Conservation (phyloP, 352 stramenopile species). For the Globisporangium nodosum region DNA sequence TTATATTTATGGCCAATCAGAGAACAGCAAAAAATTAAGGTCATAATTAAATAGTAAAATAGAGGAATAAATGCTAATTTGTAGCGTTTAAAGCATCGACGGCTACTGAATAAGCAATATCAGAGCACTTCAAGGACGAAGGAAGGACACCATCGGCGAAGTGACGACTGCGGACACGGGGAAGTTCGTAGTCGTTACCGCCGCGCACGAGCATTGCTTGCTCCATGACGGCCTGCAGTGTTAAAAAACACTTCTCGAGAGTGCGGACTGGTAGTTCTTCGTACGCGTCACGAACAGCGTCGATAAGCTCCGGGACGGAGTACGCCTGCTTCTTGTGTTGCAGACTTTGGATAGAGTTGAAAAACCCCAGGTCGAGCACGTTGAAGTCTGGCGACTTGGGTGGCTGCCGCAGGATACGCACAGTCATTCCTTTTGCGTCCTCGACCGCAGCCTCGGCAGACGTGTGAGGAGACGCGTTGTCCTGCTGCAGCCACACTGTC, state of each 20-base stretch:
- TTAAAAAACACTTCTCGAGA: constrained; percentile 2
- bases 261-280: neutral
- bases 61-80: neutral
- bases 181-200: neutral
- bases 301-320: neutral
- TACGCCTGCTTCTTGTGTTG: neutral
- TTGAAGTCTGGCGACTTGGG: neutral
- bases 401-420: neutral
- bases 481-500: neutral
- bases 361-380: constrained; percentile 1
- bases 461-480: neutral
- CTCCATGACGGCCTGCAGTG: neutral
- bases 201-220: neutral
- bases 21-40: neutral
- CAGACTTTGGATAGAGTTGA: neutral
- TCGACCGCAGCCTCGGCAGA: neutral
- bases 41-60: neutral
- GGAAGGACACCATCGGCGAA: neutral
- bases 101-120: neutral
- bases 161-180: neutral
- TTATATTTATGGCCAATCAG: neutral
- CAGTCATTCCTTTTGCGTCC: neutral
- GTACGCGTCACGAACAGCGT: neutral
- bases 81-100: neutral
- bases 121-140: neutral